Evolutionary conservation across 1,284 basidiomycete species (phyloP), one percentile per base, ranked within the genome.

Genomic region (Ceratobasidium sp.): DNA sequence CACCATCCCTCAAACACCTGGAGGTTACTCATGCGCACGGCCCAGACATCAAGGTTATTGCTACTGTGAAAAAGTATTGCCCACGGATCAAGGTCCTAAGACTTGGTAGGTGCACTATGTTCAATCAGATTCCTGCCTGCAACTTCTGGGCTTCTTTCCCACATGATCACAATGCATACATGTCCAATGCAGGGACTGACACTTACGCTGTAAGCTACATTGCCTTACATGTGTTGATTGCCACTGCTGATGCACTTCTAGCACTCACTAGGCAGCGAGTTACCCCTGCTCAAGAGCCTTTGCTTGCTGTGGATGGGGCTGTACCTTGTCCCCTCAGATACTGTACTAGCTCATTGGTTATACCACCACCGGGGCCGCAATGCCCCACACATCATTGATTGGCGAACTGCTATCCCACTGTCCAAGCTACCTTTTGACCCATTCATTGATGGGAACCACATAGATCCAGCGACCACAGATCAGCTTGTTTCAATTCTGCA

Each of bases 401-500:
- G n/a, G n/a, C n/a, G n/a, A n/a, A n/a, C n/a, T n/a, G n/a, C n/a
- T n/a, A n/a, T n/a, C n/a, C n/a, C n/a, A n/a, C n/a, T n/a, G n/a
- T 12, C 45, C n/a, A 20, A 47, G n/a, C 22, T 47, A 20, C 45
- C 45, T 22, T 20, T 20, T 22, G 22, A 47, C 20, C n/a, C 45
- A 20, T 47, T 47, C n/a, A 12, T 20, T 20, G 10, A 47, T 6
- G 45, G 7, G 6, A 7, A 7, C 7, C 10, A 47, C 20, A 8
- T 22, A 15, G 45, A 47, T 12, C 29, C 52, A 15, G 64, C 29
- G 12, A 42, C 50, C 7, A 55, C 64, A 45, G 52, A 40, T 12
- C 64, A 67, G 22, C 64, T 67, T 15, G 40, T 67, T 8, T 54
- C 64, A 20, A n/a, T 67, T 7, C 52, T 67, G n/a, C 64, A 67